phyloP scores from a whole-genome alignment of 2,329 filamentous ascomycete genomes.

The Tolypocladium guangdongense region DNA sequence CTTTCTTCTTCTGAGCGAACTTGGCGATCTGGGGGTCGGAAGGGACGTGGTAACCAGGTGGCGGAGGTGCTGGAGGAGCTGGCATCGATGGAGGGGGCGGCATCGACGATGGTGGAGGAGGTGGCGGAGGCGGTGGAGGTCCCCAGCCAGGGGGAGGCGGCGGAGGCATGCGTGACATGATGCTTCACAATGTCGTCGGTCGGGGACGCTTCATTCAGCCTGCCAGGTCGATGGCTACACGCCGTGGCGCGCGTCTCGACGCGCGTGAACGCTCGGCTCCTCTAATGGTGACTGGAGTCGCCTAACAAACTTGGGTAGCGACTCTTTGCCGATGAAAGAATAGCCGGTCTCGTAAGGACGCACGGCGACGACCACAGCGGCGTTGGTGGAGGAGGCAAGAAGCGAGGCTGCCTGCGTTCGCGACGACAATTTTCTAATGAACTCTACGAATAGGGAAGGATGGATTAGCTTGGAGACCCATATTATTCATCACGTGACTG shows the following conservation, averaged over 20 bases:
- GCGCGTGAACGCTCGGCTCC: conserved; percentile 13
- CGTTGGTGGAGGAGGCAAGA: conserved; percentile 11
- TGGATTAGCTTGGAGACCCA: conserved; percentile 4
- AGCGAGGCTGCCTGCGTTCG: conserved; percentile 12
- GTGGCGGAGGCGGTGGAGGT: conserved; percentile 43
- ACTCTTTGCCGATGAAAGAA: conserved; percentile 10
- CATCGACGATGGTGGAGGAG: conserved; percentile 42
- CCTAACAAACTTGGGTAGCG: neutral
- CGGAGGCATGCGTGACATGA: conserved; percentile 43
- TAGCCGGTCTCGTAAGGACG: conserved; percentile 16
- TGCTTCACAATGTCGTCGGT: conserved; percentile 16
- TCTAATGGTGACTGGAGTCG: conserved; percentile 1
- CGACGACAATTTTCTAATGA: conserved; percentile 25
- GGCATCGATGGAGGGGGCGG: conserved; percentile 45
- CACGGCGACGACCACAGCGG: conserved; percentile 18
- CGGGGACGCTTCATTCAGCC: conserved; percentile 9
- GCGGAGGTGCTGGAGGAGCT: conserved; percentile 58
- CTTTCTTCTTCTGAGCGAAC: conserved; percentile 97
- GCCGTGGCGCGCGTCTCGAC: conserved; percentile 22
- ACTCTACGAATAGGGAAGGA: conserved; percentile 9
- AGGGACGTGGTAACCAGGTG: conserved; percentile 73
- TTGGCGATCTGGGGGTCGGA: conserved; percentile 81
- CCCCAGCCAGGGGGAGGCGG: conserved; percentile 50
- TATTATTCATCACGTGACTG: neutral
- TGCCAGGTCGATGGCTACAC: conserved; percentile 19